Base-by-base conservation (phyloP, 2,329 filamentous ascomycete species). In the Fusarium xyrophilum region DNA sequence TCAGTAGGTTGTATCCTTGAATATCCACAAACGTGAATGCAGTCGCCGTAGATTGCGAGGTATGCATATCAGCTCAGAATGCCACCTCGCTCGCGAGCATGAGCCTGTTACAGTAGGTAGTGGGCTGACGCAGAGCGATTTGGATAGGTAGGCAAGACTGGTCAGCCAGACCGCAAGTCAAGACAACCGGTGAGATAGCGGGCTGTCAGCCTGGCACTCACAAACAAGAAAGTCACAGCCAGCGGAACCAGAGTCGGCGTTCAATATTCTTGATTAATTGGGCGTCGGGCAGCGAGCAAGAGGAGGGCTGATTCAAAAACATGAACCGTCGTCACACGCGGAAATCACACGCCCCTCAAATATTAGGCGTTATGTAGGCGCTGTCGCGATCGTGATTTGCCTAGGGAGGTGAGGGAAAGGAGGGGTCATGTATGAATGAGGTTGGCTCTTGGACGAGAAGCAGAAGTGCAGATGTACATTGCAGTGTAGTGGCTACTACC, bases 281-380 rank as follows among this genome's bases (percentile, higher is more conserved):
- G 71, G 70, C 66, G 56, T 70, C 65, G 67, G 68, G 71, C 57
- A 71, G 69, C 67, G 60, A 72, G 57, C 51, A 60, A 43, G 67
- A 67, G 50, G 59, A 73, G 61, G 58, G 54, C 71, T 73, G 67
- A 64, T 70, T 68, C 58, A 63, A 71, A 71, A 67, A 73, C 71
- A 73, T 57, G 56, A 69, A 53, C 59, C 50, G 63, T 73, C 71
- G 63, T 73, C 71, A 72, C 63, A 73, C 63, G 68, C 60, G 53
- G 60, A 63, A 33, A 50, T 32, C 60, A 68, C 70, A 67, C 70
- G 57, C 70, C 69, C 68, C 60, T 61, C 40, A 32, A 48, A 66
- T 56, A 43, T 32, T 63, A 46, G 54, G 47, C 46, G 50, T 60
- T 66, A 21, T 55, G 35, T 58, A 47, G 27, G 44, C 27, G 32